A percentile compares a stretch with the other conserved stretches of the same genome.
Evolutionary conservation across 2,329 filamentous ascomycete species (phyloP).

Genomic region (Emericellopsis atlantica): DNA sequence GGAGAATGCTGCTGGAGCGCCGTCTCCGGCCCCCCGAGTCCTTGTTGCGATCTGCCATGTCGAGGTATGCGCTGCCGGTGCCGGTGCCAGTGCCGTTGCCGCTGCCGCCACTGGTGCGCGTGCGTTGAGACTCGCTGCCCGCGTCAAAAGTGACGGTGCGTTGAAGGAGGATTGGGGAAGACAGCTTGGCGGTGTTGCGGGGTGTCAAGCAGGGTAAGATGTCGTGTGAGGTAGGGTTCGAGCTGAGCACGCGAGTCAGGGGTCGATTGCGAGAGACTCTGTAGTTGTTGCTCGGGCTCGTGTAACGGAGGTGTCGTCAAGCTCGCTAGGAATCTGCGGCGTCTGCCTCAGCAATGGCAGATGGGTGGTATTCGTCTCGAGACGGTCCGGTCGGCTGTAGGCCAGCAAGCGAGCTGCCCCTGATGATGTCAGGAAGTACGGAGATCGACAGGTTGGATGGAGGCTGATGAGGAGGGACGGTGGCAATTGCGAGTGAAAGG

Average conservation of each 20-base stretch:
- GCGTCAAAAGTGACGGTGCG: constrained; percentile 87
- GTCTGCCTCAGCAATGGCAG: background rate
- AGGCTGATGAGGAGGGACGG: background rate
- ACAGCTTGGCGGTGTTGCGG: constrained; percentile 85
- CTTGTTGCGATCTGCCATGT: constrained; percentile 42
- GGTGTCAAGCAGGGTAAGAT: constrained; percentile 3
- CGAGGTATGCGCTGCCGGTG: constrained; percentile 26
- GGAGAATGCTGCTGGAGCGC: constrained; percentile 85
- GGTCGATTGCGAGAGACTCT: background rate
- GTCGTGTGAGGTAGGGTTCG: background rate
- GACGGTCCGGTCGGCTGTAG: background rate
- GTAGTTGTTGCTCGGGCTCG: too few species aligned
- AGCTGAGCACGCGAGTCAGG: background rate
- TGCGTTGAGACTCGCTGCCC: constrained; percentile 29
- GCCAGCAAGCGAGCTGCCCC: background rate
- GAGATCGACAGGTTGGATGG: background rate
- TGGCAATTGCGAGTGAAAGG: background rate
- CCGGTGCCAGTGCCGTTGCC: background rate
- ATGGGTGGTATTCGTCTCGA: background rate
- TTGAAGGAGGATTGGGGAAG: constrained; percentile 75
- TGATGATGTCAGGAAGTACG: constrained; percentile 2
- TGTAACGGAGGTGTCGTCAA: too few species aligned
- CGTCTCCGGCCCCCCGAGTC: constrained; percentile 61
- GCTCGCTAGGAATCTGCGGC: background rate
- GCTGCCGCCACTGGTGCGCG: background rate